Percentiles rank a stretch among this genome's conserved stretches.
phyloP scores from a whole-genome alignment of 75 land plant species.

The Sequoia sempervirens region DNA sequence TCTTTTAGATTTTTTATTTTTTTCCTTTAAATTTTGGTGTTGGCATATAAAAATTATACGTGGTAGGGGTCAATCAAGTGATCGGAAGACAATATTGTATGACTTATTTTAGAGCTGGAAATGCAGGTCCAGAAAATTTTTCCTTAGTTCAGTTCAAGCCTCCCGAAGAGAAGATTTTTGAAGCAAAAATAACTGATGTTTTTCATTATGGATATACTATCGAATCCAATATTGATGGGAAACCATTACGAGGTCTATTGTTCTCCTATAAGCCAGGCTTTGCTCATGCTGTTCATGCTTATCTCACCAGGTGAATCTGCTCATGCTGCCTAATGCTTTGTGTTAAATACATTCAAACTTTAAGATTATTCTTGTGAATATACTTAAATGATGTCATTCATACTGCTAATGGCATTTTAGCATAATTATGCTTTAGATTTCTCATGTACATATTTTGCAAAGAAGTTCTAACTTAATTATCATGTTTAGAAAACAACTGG shows the following conservation, averaged over 20 bases:
- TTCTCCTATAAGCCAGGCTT: slow-evolving; percentile 61
- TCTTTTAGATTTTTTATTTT: neutral
- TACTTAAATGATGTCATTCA: neutral
- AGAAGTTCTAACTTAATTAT: neutral
- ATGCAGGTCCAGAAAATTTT: slow-evolving; percentile 33
- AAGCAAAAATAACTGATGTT: slow-evolving; percentile 66
- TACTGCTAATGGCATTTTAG: neutral
- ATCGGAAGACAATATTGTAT: neutral
- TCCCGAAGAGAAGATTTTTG: slow-evolving; percentile 55
- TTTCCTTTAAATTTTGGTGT: neutral
- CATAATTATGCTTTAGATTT: neutral
- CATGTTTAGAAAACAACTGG: neutral
- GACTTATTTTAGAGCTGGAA: neutral
- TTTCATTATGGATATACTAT: slow-evolving; percentile 66
- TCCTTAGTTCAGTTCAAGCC: slow-evolving; percentile 23
- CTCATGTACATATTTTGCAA: neutral
- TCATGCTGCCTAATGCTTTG: neutral
- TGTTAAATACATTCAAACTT: neutral
- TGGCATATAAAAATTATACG: neutral
- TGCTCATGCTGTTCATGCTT: slow-evolving; percentile 27
- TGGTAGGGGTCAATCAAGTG: neutral
- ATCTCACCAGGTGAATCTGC: slow-evolving; percentile 40
- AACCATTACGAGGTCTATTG: slow-evolving; percentile 74
- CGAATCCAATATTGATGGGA: slow-evolving; percentile 84
- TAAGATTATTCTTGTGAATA: neutral